Conservation (phyloP, 306 rosid genomes). For the Senna tora region DNA sequence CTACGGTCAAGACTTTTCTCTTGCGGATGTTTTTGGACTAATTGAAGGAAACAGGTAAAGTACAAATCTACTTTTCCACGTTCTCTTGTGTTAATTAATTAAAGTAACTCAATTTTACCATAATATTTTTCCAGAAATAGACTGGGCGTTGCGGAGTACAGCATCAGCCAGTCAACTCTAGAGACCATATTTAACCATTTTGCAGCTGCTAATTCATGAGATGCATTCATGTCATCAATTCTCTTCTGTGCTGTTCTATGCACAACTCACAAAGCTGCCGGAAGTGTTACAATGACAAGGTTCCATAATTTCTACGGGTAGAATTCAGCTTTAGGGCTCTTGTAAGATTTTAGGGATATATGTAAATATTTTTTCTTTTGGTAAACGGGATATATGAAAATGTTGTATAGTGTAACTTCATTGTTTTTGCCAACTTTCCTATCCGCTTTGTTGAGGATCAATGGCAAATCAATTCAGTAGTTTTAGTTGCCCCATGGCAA, state of each 20-base stretch:
- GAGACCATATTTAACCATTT: conserved; percentile 94
- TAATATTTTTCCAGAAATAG: conserved; percentile 50
- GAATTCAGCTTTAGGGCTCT: conserved; percentile 23
- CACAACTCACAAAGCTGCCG: neutral
- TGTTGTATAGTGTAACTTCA: too few species aligned
- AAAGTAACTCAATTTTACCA: conserved; percentile 33
- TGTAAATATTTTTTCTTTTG: too few species aligned
- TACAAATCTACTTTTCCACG: conserved; percentile 13
- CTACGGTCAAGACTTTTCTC: conserved; percentile 62
- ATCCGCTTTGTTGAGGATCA: too few species aligned
- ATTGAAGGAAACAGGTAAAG: conserved; percentile 77
- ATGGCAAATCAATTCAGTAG: too few species aligned
- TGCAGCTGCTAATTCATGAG: conserved; percentile 78
- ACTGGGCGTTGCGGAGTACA: conserved; percentile 88
- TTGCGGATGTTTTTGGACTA: conserved; percentile 92
- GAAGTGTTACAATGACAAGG: conserved; percentile 24
- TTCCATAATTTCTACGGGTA: conserved; percentile 25
- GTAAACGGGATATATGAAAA: too few species aligned
- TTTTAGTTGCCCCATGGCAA: too few species aligned
- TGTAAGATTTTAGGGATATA: conserved; percentile 21
- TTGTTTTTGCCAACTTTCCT: too few species aligned
- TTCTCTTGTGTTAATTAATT: conserved; percentile 20
- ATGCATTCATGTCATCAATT: neutral
- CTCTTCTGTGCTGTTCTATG: conserved; percentile 12
- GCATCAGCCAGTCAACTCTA: conserved; percentile 89